These are phyloP conservation scores for Penicillium fimorum DNA, from an alignment of 495 filamentous ascomycete species.

Conservation along the genomic window DNA sequence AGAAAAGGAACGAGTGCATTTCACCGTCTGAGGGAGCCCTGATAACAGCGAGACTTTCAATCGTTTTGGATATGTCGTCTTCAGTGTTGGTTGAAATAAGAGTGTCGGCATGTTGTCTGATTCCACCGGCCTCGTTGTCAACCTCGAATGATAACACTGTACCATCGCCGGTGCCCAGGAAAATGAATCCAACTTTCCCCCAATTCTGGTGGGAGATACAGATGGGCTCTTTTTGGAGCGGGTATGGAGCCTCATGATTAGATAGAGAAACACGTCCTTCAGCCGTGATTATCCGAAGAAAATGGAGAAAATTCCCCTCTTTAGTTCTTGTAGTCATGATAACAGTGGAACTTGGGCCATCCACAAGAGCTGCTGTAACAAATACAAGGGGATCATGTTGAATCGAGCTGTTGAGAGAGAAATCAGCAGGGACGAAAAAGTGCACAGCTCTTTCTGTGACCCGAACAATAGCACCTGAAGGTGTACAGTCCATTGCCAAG, in stretches of 20 bases:
- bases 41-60: slow-evolving; percentile 39
- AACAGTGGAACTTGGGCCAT: slow-evolving; percentile 28
- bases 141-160: slow-evolving; percentile 33
- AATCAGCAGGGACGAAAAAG: slow-evolving; percentile 29
- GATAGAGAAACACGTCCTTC: slow-evolving; percentile 5
- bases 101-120: slow-evolving; percentile 23
- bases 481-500: slow-evolving; percentile 49
- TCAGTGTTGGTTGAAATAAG: slow-evolving; percentile 13
- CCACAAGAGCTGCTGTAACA: slow-evolving; percentile 32
- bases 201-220: slow-evolving; percentile 36
- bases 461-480: slow-evolving; percentile 49
- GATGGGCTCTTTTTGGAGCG: slow-evolving; percentile 35
- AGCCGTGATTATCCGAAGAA: slow-evolving; percentile 19
- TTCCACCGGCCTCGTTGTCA: slow-evolving; percentile 6
- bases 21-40: slow-evolving; percentile 5
- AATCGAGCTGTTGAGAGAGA: slow-evolving; percentile 17
- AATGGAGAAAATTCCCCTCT: slow-evolving; percentile 24
- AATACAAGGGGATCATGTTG: slow-evolving; percentile 19
- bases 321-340: slow-evolving; percentile 26
- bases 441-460: slow-evolving; percentile 53
- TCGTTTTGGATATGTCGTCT: slow-evolving; percentile 37
- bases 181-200: slow-evolving; percentile 28
- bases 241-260: slow-evolving; percentile 17
- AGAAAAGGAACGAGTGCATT: slow-evolving; percentile 32
- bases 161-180: slow-evolving; percentile 40